Evolutionary conservation across 2,329 filamentous ascomycete genomes (phyloP).

Genomic region (Scedosporium dehoogii): DNA sequence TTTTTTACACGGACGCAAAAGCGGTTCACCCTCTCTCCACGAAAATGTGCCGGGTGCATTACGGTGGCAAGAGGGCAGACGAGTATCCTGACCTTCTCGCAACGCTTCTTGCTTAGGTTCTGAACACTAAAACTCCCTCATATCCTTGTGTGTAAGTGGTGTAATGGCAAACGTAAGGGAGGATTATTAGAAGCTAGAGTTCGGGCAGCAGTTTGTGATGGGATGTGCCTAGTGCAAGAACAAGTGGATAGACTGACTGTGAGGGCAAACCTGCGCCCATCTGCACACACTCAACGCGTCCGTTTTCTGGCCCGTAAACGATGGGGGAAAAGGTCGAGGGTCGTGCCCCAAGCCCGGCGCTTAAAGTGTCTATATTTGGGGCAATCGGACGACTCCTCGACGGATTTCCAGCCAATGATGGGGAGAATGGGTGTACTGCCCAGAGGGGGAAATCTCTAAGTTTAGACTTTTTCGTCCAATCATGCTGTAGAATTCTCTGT

Average conservation of each 20-base stretch:
- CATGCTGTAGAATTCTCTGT: background rate
- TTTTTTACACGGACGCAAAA: background rate
- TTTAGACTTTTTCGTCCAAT: background rate
- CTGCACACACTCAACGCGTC: background rate
- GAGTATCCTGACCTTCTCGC: background rate
- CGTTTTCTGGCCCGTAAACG: background rate
- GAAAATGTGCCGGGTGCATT: background rate
- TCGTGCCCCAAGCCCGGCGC: background rate
- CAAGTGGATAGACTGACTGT: background rate
- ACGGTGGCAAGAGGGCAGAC: background rate
- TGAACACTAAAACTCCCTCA: no score
- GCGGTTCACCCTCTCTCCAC: background rate
- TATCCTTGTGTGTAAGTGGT: no score
- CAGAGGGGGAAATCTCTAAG: background rate
- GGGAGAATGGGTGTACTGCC: background rate
- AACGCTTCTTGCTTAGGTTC: no score
- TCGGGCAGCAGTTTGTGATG: no score
- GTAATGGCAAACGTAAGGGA: no score
- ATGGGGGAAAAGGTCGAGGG: background rate
- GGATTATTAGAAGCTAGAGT: no score
- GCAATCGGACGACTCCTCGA: background rate
- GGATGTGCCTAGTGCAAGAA: background rate
- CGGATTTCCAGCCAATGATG: slow-evolving; percentile 1
- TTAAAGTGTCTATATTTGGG: slow-evolving; percentile 3
- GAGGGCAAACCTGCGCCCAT: background rate